Conservation (phyloP, 1,284 basidiomycete species). For the Cryptococcus deneoformans region DNA sequence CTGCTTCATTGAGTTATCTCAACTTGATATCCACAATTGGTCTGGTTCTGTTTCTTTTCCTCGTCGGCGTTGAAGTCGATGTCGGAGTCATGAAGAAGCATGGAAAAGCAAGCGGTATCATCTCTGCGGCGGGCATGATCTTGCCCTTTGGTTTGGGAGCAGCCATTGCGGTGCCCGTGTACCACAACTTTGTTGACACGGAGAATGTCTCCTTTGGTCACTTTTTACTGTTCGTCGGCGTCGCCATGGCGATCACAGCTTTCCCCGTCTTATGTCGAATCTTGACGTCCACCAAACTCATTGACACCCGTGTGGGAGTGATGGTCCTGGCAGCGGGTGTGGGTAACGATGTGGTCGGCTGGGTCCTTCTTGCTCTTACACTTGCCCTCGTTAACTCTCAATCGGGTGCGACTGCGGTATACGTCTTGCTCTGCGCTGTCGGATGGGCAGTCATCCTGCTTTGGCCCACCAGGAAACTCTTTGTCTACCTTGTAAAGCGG, state of each 20-base stretch:
- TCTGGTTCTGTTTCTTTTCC: slow-evolving; percentile 85
- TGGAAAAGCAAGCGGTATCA: slow-evolving; percentile 60
- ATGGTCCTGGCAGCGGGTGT: slow-evolving; percentile 92
- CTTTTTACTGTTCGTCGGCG: slow-evolving; percentile 92
- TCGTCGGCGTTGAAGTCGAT: slow-evolving; percentile 91
- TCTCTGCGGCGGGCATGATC: slow-evolving; percentile 63
- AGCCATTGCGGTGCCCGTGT: slow-evolving; percentile 74
- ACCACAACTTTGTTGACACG: slow-evolving; percentile 68
- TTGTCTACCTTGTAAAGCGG: slow-evolving; percentile 69
- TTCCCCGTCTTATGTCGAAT: slow-evolving; percentile 88
- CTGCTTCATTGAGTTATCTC: slow-evolving; percentile 68
- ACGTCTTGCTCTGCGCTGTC: slow-evolving; percentile 74
- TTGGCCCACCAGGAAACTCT: slow-evolving; percentile 62
- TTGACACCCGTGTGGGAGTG: slow-evolving; percentile 90
- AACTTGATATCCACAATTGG: slow-evolving; percentile 90
- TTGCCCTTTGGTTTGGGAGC: slow-evolving; percentile 84
- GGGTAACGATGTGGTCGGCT: slow-evolving; percentile 76
- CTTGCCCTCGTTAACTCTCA: slow-evolving; percentile 83
- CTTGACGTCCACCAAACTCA: slow-evolving; percentile 59
- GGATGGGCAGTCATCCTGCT: slow-evolving; percentile 79
- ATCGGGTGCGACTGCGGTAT: slow-evolving; percentile 63
- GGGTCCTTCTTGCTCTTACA: slow-evolving; percentile 68
- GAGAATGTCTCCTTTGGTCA: slow-evolving; percentile 65
- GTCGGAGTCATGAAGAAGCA: slow-evolving; percentile 72
- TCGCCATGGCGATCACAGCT: slow-evolving; percentile 87